Evolutionary conservation across 2,329 filamentous ascomycete genomes (phyloP), one percentile per base, ranked within the genome.

Genomic region (Penicillium sp.): DNA sequence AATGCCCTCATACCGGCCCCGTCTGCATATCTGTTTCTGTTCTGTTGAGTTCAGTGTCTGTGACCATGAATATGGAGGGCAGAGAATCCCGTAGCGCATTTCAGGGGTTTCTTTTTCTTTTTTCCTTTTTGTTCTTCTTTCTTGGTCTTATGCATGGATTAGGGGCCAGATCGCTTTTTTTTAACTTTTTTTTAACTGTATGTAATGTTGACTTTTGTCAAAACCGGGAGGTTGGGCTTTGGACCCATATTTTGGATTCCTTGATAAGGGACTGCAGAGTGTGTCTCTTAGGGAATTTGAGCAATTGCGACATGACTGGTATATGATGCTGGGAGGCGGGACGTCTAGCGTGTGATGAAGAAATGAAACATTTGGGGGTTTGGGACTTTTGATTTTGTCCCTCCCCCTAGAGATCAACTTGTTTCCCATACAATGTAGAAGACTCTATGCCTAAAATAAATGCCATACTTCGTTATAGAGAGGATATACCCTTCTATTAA

Each of bases 151-250:
- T 48, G 55, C 52, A 49, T 56, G 43, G 43, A 27, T 53, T 27
- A 39, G 35, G 49, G 41, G 44, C 35, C 44, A 39, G 29, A 41
- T 41, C 29, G 52, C 17, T 49, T 49, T 39, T 33, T 54, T 29
- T 29, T 33, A 41, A n/a, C n/a, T n/a, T n/a, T 35, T 29, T 53
- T 58, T 59, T 61, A 62, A 54, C 49, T 68, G 59, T 67, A 68
- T 65, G 58, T 67, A 67, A 68, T 68, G 59, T 65, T 67, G 57
- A 62, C 31, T 33, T 33, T 49, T 33, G 29, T 49, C 50, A 52
- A 53, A 57, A 41, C 19, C 55, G 44, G 42, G 43, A 55, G 55
- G 49, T 42, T 47, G 42, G 38, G n/a, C 49, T 13, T 52, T 53
- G 42, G 49, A 42, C 31, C 57, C 49, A 55, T 48, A 49, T 45